phyloP scores from a whole-genome alignment of 306 rosid species.

The Dalbergia oliveri region DNA sequence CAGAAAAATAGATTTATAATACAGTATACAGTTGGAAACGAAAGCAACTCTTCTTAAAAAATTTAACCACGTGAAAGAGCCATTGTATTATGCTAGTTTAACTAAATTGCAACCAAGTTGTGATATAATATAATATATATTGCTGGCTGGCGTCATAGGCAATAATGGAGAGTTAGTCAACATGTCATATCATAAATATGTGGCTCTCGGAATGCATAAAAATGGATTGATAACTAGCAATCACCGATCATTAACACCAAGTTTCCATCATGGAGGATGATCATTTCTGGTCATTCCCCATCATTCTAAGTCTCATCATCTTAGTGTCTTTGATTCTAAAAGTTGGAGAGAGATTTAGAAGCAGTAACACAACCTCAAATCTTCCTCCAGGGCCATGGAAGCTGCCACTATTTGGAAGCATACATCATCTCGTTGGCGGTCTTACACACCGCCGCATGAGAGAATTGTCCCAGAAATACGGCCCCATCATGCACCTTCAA shows the following conservation, averaged over 20 bases:
- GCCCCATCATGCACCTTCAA: slow-evolving; percentile 41
- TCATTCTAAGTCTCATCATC: slow-evolving; percentile 19
- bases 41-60: no score
- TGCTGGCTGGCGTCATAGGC: no score
- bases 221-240: not conserved
- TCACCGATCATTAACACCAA: not conserved
- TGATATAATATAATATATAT: not conserved
- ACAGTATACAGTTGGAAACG: no score
- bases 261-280: slow-evolving; percentile 37
- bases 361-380: not conserved
- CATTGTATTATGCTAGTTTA: not conserved
- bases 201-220: not conserved
- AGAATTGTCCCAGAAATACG: slow-evolving; percentile 42
- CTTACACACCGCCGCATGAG: slow-evolving; percentile 26
- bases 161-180: no score
- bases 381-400: slow-evolving; percentile 48
- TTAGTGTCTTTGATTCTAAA: not conserved
- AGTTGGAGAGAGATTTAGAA: not conserved
- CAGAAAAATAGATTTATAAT: no score
- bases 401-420: slow-evolving; percentile 46
- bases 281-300: slow-evolving; percentile 13
- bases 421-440: slow-evolving; percentile 39
- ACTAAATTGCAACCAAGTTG: slow-evolving; percentile 7
- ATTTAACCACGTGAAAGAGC: not conserved
- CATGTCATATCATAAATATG: no score